Evolutionary conservation across 495 filamentous ascomycete genomes (phyloP).

Genomic region (Aspergillus coremiiformis): DNA sequence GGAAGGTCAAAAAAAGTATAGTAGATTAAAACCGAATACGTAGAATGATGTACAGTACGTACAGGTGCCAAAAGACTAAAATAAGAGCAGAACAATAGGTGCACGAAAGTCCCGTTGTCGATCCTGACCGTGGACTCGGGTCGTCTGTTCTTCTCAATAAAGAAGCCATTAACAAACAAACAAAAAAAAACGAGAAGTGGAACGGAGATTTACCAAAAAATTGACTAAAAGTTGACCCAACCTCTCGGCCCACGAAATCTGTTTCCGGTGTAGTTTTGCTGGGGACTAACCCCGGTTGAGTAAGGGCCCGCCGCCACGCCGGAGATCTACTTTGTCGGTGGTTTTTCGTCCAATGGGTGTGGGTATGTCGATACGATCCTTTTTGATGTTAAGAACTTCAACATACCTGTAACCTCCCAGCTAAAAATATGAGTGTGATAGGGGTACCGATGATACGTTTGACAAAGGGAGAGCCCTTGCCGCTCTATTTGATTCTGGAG

Average conservation of each 20-base stretch:
- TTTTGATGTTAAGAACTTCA: too few relatives aligned
- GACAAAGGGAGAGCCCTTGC: too few relatives aligned
- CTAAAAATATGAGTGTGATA: too few relatives aligned
- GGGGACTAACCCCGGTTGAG: conserved; percentile 9
- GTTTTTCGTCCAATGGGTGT: background rate
- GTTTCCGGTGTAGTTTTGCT: conserved; percentile 10
- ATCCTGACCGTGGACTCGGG: background rate
- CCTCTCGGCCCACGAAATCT: conserved; percentile 9
- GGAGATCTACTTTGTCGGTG: conserved; percentile 14
- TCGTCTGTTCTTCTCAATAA: conserved; percentile 11
- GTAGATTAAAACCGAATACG: background rate
- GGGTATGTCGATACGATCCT: conserved; percentile 10
- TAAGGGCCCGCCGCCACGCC: conserved; percentile 16
- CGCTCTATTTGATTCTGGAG: too few relatives aligned
- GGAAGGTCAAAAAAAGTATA: background rate
- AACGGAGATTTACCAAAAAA: background rate
- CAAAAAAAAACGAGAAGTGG: background rate
- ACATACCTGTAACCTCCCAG: too few relatives aligned
- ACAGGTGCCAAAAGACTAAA: background rate
- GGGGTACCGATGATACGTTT: background rate
- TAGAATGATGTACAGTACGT: background rate
- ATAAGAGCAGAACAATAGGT: background rate
- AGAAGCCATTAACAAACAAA: conserved; percentile 2
- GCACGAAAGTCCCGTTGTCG: conserved; percentile 6
- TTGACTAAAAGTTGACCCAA: background rate